Percentiles rank a stretch among this genome's conserved stretches.
Conservation (phyloP, 768 basidiomycete genomes). For the Tylopilus sp. region DNA sequence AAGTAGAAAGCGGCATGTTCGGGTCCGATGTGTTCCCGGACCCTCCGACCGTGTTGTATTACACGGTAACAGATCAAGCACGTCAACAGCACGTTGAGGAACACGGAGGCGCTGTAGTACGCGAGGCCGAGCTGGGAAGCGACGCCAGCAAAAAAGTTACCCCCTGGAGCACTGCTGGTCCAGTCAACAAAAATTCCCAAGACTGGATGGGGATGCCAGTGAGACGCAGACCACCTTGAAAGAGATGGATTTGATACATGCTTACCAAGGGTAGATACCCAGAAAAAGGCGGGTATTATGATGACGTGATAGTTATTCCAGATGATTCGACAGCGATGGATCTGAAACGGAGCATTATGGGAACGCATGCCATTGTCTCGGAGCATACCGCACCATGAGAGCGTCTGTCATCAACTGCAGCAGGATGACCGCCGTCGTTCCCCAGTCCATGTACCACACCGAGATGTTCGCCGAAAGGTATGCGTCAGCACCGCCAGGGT, state of each 20-base stretch:
- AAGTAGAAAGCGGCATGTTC: conserved; percentile 21
- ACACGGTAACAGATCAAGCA: conserved; percentile 22
- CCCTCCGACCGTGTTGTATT: conserved; percentile 3
- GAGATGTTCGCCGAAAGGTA: conserved; percentile 29
- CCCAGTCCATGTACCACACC: conserved; percentile 29
- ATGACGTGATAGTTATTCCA: conserved; percentile 23
- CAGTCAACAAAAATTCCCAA: conserved; percentile 15
- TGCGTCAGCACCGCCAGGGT: conserved; percentile 33
- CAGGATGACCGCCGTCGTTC: conserved; percentile 21
- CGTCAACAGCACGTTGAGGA: conserved; percentile 20
- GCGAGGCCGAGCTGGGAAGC: conserved; percentile 9
- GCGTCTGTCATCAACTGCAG: conserved; percentile 37
- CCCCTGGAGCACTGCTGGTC: conserved; percentile 13
- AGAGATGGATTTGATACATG: background rate
- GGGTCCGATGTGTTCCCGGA: conserved; percentile 10
- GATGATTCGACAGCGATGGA: conserved; percentile 38
- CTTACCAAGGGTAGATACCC: conserved; percentile 22
- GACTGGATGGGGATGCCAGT: conserved; percentile 1
- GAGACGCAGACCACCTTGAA: background rate
- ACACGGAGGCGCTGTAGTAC: conserved; percentile 16
- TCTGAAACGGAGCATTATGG: conserved; percentile 24
- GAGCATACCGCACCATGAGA: conserved; percentile 16
- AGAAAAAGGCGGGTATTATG: conserved; percentile 17
- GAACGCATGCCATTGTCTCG: background rate
- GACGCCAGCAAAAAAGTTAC: conserved; percentile 16